A percentile compares a stretch with the other conserved stretches of the same genome.
phyloP scores from a whole-genome alignment of 2,329 filamentous ascomycete genomes.

The Elsinoe necatrix region DNA sequence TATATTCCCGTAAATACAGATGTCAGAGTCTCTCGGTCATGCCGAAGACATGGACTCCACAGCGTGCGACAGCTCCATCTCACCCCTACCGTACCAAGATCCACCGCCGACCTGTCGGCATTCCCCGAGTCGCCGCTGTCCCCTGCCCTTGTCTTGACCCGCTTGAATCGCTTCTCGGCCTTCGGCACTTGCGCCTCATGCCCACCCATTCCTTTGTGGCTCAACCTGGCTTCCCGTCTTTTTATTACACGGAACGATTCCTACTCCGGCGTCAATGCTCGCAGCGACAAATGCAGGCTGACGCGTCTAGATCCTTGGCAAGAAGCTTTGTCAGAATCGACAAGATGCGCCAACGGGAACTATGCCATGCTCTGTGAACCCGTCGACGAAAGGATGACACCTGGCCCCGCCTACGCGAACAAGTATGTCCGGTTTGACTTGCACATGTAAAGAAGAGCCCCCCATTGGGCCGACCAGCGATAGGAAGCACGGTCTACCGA shows the following conservation, averaged over 20 bases:
- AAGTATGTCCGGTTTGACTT: too few species aligned
- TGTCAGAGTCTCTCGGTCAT: not conserved
- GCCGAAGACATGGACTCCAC: not conserved
- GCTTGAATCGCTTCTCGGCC: not conserved
- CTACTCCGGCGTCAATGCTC: not conserved
- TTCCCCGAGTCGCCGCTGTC: not conserved
- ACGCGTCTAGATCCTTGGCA: not conserved
- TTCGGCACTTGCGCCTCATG: not conserved
- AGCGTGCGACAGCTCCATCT: not conserved
- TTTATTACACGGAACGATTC: not conserved
- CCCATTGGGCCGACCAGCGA: not conserved
- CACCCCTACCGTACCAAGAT: not conserved
- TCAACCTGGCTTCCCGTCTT: not conserved
- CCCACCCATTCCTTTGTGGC: not conserved
- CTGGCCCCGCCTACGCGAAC: not conserved
- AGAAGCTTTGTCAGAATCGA: not conserved
- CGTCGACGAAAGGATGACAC: conserved; percentile 1
- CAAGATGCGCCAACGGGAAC: not conserved
- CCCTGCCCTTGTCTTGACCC: not conserved
- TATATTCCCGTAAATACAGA: conserved; percentile 1
- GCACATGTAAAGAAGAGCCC: too few species aligned
- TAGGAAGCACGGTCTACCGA: not conserved
- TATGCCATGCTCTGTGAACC: not conserved
- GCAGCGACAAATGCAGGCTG: not conserved
- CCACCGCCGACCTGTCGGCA: not conserved